phyloP scores from a whole-genome alignment of 2,329 filamentous ascomycete genomes.

The Pseudogymnoascus sp. region DNA sequence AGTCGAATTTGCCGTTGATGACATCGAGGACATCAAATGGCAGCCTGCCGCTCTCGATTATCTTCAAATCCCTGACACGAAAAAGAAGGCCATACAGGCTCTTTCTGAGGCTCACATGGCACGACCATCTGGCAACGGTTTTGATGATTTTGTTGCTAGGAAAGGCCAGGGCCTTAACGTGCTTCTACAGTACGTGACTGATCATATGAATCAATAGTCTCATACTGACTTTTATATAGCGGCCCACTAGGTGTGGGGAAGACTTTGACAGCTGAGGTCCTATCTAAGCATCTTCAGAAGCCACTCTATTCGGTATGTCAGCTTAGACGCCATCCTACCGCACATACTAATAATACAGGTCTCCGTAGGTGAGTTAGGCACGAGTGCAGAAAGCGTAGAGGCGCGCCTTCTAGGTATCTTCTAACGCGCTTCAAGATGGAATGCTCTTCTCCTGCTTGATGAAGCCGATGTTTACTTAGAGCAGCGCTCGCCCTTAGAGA shows the following conservation, averaged over 20 bases:
- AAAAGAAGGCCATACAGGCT: constrained; percentile 17
- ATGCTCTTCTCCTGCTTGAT: neutral
- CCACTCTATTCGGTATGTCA: constrained; percentile 1
- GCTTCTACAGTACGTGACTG: constrained; percentile 3
- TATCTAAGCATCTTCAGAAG: constrained; percentile 10
- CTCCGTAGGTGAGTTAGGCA: constrained; percentile 4
- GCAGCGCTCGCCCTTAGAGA: too few relatives aligned
- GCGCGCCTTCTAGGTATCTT: neutral
- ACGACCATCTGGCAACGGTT: neutral
- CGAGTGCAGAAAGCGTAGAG: neutral
- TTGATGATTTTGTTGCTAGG: neutral
- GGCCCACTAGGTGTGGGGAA: constrained; percentile 10
- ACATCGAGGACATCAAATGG: constrained; percentile 22
- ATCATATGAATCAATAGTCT: neutral
- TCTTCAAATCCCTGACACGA: constrained; percentile 19
- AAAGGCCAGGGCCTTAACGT: constrained; percentile 3
- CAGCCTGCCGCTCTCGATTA: constrained; percentile 16
- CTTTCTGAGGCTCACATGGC: neutral
- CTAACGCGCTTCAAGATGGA: neutral
- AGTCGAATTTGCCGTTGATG: constrained; percentile 18
- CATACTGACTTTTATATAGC: constrained; percentile 6
- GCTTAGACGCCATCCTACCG: neutral
- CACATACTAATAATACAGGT: neutral
- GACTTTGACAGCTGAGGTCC: constrained; percentile 10
- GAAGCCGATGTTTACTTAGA: too few relatives aligned